Percentiles rank a stretch among this genome's conserved stretches.
phyloP scores from a whole-genome alignment of 169 alveolate species.

The Cryptosporidium muris region DNA sequence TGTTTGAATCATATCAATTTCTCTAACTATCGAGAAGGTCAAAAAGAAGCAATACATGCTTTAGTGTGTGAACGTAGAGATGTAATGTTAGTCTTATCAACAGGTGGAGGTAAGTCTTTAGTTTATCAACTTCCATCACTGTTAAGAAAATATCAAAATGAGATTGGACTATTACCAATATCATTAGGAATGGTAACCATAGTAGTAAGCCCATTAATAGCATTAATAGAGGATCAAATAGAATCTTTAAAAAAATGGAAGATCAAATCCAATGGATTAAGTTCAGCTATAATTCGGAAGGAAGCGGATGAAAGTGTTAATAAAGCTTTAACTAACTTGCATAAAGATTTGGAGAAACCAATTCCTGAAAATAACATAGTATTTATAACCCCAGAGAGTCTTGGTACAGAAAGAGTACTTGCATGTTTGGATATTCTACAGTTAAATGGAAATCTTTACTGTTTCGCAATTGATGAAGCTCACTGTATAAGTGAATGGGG shows the following conservation, averaged over 20 bases:
- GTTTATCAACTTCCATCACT: slow-evolving; percentile 94
- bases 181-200: slow-evolving; percentile 88
- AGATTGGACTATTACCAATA: slow-evolving; percentile 28
- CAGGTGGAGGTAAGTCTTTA: slow-evolving; percentile 97
- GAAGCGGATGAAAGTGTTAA: slow-evolving; percentile 13
- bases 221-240: slow-evolving; percentile 93
- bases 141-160: slow-evolving; percentile 69
- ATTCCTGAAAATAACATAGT: slow-evolving; percentile 71
- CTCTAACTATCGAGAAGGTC: slow-evolving; percentile 79
- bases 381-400: slow-evolving; percentile 85
- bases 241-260: slow-evolving; percentile 84
- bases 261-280: slow-evolving; percentile 78
- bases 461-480: slow-evolving; percentile 89
- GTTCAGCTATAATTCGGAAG: slow-evolving; percentile 48
- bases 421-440: slow-evolving; percentile 75
- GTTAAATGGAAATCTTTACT: slow-evolving; percentile 76
- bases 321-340: slow-evolving; percentile 41
- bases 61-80: slow-evolving; percentile 81
- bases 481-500: slow-evolving; percentile 93
- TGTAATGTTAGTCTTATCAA: slow-evolving; percentile 92
- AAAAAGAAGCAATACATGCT: slow-evolving; percentile 83
- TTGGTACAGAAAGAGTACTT: slow-evolving; percentile 76
- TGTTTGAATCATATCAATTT: slow-evolving; percentile 6
- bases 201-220: slow-evolving; percentile 94
- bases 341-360: slow-evolving; percentile 28